These are phyloP conservation scores for Backusella australiensis DNA, from an alignment of 192 early-diverging fungal species.

Conservation along the genomic window DNA sequence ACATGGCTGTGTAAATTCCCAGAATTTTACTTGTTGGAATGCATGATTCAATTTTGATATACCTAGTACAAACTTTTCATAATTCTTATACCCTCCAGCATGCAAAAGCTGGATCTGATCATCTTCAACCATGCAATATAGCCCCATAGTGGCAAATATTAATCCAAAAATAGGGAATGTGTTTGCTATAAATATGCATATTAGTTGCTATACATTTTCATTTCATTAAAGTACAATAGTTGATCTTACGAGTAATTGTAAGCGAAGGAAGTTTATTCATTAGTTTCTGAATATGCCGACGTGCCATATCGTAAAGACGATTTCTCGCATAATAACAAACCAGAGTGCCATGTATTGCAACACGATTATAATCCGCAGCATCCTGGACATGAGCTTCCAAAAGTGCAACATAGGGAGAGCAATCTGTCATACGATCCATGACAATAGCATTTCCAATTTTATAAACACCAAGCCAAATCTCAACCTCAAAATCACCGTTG, in stretches of 20 bases:
- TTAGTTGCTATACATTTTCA: not conserved
- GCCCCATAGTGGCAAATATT: slow-evolving; percentile 36
- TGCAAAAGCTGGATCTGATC: not conserved
- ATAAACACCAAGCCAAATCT: slow-evolving; percentile 46
- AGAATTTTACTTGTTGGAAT: slow-evolving; percentile 38
- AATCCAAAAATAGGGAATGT: slow-evolving; percentile 36
- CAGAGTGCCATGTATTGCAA: slow-evolving; percentile 44
- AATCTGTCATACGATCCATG: slow-evolving; percentile 39
- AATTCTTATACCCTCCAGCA: not conserved
- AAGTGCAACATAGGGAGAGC: slow-evolving; percentile 34
- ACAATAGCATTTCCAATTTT: slow-evolving; percentile 42
- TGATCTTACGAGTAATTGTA: slow-evolving; percentile 31
- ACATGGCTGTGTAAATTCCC: slow-evolving; percentile 38
- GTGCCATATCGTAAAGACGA: slow-evolving; percentile 26
- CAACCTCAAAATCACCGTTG: slow-evolving; percentile 48
- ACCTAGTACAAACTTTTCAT: slow-evolving; percentile 28
- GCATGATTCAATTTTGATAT: slow-evolving; percentile 29
- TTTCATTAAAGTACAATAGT: not conserved
- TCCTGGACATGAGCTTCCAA: slow-evolving; percentile 40
- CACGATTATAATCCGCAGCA: slow-evolving; percentile 34
- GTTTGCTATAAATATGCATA: slow-evolving; percentile 23
- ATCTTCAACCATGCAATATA: slow-evolving; percentile 31
- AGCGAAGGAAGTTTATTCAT: slow-evolving; percentile 26
- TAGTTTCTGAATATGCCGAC: slow-evolving; percentile 24
- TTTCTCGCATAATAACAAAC: slow-evolving; percentile 44